Evolutionary conservation across 305 asterid species (phyloP).

Genomic region (Withania somnifera): DNA sequence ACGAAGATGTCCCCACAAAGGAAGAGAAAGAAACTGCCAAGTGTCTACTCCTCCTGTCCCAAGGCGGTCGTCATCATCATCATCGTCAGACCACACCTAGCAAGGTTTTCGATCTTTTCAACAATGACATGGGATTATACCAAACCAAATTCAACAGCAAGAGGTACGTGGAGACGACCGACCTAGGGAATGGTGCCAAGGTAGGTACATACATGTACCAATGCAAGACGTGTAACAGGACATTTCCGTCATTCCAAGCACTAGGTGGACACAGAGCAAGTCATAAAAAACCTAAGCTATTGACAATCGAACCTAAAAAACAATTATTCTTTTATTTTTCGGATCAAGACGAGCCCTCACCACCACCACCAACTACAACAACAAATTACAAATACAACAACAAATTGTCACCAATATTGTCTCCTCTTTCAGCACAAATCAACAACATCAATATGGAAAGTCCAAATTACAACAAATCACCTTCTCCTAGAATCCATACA

Average conservation of each 20-base stretch:
- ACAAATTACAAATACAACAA: not conserved
- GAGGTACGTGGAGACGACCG: constrained; percentile 20
- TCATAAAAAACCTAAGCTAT: constrained; percentile 53
- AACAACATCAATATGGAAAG: constrained; percentile 4
- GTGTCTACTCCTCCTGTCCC: constrained; percentile 61
- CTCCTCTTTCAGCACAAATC: constrained; percentile 37
- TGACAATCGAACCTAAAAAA: constrained; percentile 16
- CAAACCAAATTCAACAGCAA: constrained; percentile 27
- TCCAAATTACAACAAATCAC: constrained; percentile 9
- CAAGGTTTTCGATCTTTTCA: not conserved
- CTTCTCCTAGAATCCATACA: constrained; percentile 36
- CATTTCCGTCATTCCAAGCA: constrained; percentile 77
- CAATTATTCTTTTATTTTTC: constrained; percentile 5
- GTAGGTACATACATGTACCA: constrained; percentile 30
- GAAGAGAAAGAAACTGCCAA: constrained; percentile 79
- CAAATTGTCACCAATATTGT: constrained; percentile 5
- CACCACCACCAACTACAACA: not conserved
- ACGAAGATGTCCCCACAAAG: constrained; percentile 21
- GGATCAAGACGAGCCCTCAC: constrained; percentile 28
- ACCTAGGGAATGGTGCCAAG: constrained; percentile 15
- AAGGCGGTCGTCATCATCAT: constrained; percentile 16
- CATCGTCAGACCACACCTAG: not conserved
- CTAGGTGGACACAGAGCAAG: constrained; percentile 86
- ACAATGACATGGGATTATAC: not conserved
- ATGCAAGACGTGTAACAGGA: constrained; percentile 64